phyloP scores from a whole-genome alignment of 495 filamentous ascomycete species.

The Thozetella sp. region DNA sequence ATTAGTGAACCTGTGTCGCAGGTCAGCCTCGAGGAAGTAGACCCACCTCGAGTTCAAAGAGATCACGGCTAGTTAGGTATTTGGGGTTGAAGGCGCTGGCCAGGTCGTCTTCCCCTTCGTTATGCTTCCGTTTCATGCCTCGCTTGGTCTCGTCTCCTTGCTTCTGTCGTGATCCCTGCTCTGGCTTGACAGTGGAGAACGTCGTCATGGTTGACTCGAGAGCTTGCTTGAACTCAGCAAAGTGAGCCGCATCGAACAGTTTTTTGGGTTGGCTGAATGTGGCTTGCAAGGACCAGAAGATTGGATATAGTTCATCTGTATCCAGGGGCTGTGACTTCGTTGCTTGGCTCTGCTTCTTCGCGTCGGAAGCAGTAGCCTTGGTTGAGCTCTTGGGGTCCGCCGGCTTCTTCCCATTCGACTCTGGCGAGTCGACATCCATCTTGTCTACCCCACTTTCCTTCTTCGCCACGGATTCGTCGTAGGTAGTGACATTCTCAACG shows the following conservation, averaged over 20 bases:
- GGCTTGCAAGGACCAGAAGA: slow-evolving; percentile 92
- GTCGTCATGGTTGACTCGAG: slow-evolving; percentile 77
- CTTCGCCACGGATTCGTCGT: slow-evolving; percentile 59
- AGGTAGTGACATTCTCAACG: slow-evolving; percentile 89
- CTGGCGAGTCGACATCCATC: slow-evolving; percentile 54
- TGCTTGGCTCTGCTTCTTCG: slow-evolving; percentile 33
- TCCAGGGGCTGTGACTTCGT: slow-evolving; percentile 46
- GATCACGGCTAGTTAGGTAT: slow-evolving; percentile 90
- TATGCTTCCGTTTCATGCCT: slow-evolving; percentile 74
- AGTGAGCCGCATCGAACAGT: slow-evolving; percentile 70
- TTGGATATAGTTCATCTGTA: slow-evolving; percentile 77
- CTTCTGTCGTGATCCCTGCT: slow-evolving; percentile 52
- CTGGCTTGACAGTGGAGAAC: slow-evolving; percentile 79
- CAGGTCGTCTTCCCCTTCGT: slow-evolving; percentile 59
- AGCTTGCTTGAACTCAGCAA: slow-evolving; percentile 75
- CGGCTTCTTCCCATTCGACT: slow-evolving; percentile 30
- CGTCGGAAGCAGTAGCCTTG: slow-evolving; percentile 56
- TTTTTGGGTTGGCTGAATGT: slow-evolving; percentile 88
- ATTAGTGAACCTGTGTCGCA: slow-evolving; percentile 13
- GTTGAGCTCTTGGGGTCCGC: slow-evolving; percentile 38
- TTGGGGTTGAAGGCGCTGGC: slow-evolving; percentile 90
- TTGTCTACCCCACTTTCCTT: slow-evolving; percentile 59
- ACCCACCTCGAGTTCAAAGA: slow-evolving; percentile 90
- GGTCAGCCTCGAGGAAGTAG: neutral
- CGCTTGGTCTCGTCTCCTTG: slow-evolving; percentile 60